Evolutionary conservation across 2,329 filamentous ascomycete genomes (phyloP), one percentile per base, ranked within the genome.

Genomic region (Thelonectria rubi): DNA sequence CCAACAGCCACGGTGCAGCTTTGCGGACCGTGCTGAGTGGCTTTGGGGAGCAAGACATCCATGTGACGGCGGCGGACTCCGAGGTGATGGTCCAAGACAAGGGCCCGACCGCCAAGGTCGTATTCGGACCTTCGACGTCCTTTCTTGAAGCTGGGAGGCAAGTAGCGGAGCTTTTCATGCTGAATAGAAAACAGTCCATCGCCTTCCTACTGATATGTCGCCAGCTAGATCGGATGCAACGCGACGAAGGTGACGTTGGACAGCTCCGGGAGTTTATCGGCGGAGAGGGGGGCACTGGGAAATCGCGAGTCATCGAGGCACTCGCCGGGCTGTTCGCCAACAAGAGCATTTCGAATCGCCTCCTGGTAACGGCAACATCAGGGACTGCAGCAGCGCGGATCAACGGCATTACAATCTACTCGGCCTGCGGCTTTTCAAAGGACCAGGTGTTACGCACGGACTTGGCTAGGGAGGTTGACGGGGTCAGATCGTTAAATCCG

Each of bases 211-310:
- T 61, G 17, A 61, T 64, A 14, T 61, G 58, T 18, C 48, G 55
- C 14, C 62, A 64, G 6, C 49, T 64, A 2, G 58, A 64, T 18
- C n/a, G 30, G 14, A 18, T 60, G 3, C 32, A 18, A 2, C 32
- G 17, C 4, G 39, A 43, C 3, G 53, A 60, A 20, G 8, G 39
- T 17, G 39, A n/a, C 7, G n/a, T 17, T 18, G 9, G 11, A 39
- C 39, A 42, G 39, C 39, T 65, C 14, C 60, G 63, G 34, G 21
- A 60, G 17, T 65, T 62, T 43, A 18, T 65, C 30, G 55, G 55
- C 14, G 55, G 58, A 8, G 55, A 65, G 52, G 55, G 50, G 15
- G 55, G 63, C 14, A 62, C 55, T 8, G 58, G 57, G 2, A 64
- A 64, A 40, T 64, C 54, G 9, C 54, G 53, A 15, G 30, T 64